A percentile compares a stretch with the other conserved stretches of the same genome.
Conservation (phyloP, 179 eudicot genomes). For the Vitellaria paradoxa region DNA sequence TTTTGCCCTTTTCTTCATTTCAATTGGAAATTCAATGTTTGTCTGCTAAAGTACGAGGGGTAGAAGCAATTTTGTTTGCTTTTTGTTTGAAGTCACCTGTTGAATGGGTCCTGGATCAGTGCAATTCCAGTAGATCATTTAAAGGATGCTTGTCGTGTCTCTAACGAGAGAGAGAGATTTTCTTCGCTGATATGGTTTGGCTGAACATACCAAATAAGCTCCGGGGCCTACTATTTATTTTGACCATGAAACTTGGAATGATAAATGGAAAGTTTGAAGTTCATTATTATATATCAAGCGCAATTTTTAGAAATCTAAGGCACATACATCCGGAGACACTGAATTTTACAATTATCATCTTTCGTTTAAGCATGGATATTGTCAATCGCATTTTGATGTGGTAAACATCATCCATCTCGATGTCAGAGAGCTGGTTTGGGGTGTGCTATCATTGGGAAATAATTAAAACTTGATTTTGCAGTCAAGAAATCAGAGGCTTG, state of each 20-base stretch:
- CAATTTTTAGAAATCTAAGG: too few species aligned
- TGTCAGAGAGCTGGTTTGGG: neutral
- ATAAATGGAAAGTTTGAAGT: too few species aligned
- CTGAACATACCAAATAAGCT: too few species aligned
- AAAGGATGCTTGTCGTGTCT: neutral
- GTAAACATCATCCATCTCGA: neutral
- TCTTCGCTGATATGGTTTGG: too few species aligned
- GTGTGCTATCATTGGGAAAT: neutral
- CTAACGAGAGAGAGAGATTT: too few species aligned
- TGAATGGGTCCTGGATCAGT: neutral
- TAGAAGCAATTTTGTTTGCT: neutral
- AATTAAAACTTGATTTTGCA: constrained; percentile 29
- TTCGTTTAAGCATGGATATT: too few species aligned
- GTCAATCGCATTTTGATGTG: neutral
- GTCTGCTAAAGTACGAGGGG: neutral
- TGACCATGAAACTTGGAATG: too few species aligned
- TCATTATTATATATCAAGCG: too few species aligned
- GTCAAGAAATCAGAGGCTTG: constrained; percentile 71
- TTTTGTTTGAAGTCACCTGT: too few species aligned
- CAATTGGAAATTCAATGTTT: neutral
- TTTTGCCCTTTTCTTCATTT: neutral
- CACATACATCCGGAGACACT: too few species aligned
- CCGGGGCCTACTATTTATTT: too few species aligned
- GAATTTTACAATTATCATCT: too few species aligned
- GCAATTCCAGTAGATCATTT: neutral